Evolutionary conservation across 176 grass and related monocot species (phyloP), one percentile per base, ranked within the genome.

Genomic region (Zizania latifolia): DNA sequence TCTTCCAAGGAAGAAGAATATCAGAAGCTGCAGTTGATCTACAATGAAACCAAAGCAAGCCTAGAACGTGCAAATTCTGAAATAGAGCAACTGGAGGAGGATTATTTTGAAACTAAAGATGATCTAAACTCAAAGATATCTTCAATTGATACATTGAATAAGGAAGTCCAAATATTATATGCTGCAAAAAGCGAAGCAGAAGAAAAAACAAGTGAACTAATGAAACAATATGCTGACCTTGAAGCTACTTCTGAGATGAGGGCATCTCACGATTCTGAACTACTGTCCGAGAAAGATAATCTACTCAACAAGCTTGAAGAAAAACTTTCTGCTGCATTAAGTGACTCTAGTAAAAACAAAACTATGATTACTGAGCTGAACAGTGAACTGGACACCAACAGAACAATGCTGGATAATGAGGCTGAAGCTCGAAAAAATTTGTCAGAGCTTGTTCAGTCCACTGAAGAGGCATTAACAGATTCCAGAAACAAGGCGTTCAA

Each of bases 61-160:
- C 82, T 92, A 51, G 62, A 85, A 45, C 58, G 72, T 75, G 84
- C 87, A 85, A 81, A 84, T 83, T 94, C 82, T 62, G 82, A 72
- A 60, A 82, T 92, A 75, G 83, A 94, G 60, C 67, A 99, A 79
- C 62, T 92, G 44, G 89, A 92, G 81, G 72, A 85, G 30, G 85
- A 88, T 75, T 64, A 92, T 76, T 68, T 44, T 77, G 80, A n/a
- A 86, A 60, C 19, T 82, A 90, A 75, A 90, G 84, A 86, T 79
- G 89, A 92, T 58, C 64, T 92, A 70, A 77, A 59, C 71, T 84
- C 80, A 57, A 99, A 90, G 77, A 67, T 59, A 23, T 74, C 77
- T 55, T 78, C 77, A 41, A 84, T 99, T 76, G 53, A 86, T 86
- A 88, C 91, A 68, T 76, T 99, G 75, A 94, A 86, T 74, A 68